Percentiles rank a stretch among this genome's conserved stretches.
Conservation (phyloP, 305 asterid species). For the Fraxinus velutina region DNA sequence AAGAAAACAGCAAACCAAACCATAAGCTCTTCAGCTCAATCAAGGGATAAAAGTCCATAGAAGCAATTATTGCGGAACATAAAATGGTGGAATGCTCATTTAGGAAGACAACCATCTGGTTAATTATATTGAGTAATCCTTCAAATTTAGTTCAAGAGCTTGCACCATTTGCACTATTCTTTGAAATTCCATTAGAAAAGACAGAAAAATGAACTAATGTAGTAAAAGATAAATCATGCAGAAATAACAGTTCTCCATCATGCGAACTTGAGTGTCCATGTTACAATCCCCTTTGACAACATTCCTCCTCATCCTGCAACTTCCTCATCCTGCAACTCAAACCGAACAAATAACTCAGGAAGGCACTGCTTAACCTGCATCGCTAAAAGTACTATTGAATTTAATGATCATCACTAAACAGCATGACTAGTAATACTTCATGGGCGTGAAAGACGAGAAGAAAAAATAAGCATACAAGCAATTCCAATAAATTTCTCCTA, state of each 20-base stretch:
- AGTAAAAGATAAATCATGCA: too few species aligned
- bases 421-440: not conserved
- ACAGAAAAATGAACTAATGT: not conserved
- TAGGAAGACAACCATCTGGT: not conserved
- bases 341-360: not conserved
- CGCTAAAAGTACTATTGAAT: not conserved
- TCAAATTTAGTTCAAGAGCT: not conserved
- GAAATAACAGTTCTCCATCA: not conserved
- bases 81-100: not conserved
- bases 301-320: not conserved
- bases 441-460: not conserved
- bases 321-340: not conserved
- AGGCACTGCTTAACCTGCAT: not conserved
- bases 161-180: not conserved
- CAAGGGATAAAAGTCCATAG: not conserved
- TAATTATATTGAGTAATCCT: not conserved
- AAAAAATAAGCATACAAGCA: not conserved
- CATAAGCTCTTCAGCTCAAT: not conserved
- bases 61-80: not conserved
- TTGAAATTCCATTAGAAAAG: not conserved
- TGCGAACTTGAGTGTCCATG: not conserved
- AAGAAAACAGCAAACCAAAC: too few species aligned
- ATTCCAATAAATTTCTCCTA: not conserved
- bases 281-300: slow-evolving; percentile 1
- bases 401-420: not conserved